Conservation (phyloP, 1,139 yeast genomes). For the Blastobotrys arbuscula region DNA sequence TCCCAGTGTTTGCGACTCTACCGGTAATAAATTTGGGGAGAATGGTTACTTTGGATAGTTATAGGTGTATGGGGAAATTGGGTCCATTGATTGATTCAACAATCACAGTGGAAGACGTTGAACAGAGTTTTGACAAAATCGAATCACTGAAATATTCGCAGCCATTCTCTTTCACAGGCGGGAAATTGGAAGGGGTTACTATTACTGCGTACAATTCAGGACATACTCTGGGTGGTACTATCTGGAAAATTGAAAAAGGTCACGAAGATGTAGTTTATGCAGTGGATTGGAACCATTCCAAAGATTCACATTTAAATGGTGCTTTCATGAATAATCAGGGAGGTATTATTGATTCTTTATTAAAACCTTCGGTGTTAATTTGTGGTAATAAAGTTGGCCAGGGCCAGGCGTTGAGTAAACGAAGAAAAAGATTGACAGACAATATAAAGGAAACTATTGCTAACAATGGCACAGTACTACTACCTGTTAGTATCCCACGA, state of each 20-base stretch:
- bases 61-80: slow-evolving; percentile 62
- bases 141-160: slow-evolving; percentile 73
- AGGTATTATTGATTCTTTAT: slow-evolving; percentile 55
- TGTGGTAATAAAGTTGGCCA: slow-evolving; percentile 67
- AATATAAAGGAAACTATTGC: slow-evolving; percentile 63
- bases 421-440: slow-evolving; percentile 53
- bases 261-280: slow-evolving; percentile 81
- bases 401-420: slow-evolving; percentile 57
- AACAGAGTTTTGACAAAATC: slow-evolving; percentile 68
- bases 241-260: slow-evolving; percentile 73
- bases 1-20: slow-evolving; percentile 80
- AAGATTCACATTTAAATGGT: slow-evolving; percentile 82
- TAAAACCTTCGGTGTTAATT: slow-evolving; percentile 79
- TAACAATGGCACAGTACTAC: slow-evolving; percentile 66
- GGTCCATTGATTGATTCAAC: slow-evolving; percentile 63
- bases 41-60: slow-evolving; percentile 74
- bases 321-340: slow-evolving; percentile 52
- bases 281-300: slow-evolving; percentile 92
- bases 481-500: slow-evolving; percentile 83
- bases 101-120: slow-evolving; percentile 70
- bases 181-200: slow-evolving; percentile 53
- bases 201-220: slow-evolving; percentile 90
- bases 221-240: slow-evolving; percentile 85
- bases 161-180: slow-evolving; percentile 40
- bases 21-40: slow-evolving; percentile 88